These are phyloP conservation scores for Puccinia triticina DNA, from an alignment of 1,284 basidiomycete species.

Conservation along the genomic window DNA sequence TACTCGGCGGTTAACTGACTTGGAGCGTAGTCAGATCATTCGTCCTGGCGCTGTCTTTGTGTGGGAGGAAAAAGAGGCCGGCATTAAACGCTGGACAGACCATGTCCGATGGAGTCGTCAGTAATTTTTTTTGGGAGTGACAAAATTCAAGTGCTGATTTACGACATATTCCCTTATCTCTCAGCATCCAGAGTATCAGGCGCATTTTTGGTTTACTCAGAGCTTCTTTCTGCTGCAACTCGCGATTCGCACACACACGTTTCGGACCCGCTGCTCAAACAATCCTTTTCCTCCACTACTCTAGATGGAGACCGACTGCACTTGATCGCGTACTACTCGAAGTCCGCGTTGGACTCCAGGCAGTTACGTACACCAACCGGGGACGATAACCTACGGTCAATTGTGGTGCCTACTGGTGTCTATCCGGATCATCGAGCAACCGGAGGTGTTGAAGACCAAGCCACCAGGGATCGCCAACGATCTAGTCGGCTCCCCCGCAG, in stretches of 20 bases:
- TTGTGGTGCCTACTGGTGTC: slow-evolving; percentile 52
- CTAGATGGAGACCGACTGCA: slow-evolving; percentile 55
- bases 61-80: slow-evolving; percentile 57
- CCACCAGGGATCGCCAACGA: slow-evolving; percentile 39
- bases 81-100: slow-evolving; percentile 57
- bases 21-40: slow-evolving; percentile 55
- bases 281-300: slow-evolving; percentile 56
- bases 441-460: slow-evolving; percentile 35
- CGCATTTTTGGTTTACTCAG: slow-evolving; percentile 57
- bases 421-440: slow-evolving; percentile 52
- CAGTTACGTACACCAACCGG: slow-evolving; percentile 52
- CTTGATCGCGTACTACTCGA: slow-evolving; percentile 56
- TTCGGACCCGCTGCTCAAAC: slow-evolving; percentile 55
- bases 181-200: slow-evolving; percentile 57
- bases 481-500: slow-evolving; percentile 26
- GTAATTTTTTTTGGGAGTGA: slow-evolving; percentile 33
- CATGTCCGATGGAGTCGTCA: slow-evolving; percentile 58
- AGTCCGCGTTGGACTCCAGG: slow-evolving; percentile 48
- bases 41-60: slow-evolving; percentile 56
- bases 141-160: background rate
- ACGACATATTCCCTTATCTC: background rate
- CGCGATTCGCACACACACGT: slow-evolving; percentile 48
- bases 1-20: slow-evolving; percentile 56
- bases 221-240: slow-evolving; percentile 52
- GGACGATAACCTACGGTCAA: slow-evolving; percentile 53